Percentiles rank a stretch among this genome's conserved stretches.
Evolutionary conservation across 2,329 filamentous ascomycete genomes (phyloP).

Genomic region (Neofusicoccum cordaticola): DNA sequence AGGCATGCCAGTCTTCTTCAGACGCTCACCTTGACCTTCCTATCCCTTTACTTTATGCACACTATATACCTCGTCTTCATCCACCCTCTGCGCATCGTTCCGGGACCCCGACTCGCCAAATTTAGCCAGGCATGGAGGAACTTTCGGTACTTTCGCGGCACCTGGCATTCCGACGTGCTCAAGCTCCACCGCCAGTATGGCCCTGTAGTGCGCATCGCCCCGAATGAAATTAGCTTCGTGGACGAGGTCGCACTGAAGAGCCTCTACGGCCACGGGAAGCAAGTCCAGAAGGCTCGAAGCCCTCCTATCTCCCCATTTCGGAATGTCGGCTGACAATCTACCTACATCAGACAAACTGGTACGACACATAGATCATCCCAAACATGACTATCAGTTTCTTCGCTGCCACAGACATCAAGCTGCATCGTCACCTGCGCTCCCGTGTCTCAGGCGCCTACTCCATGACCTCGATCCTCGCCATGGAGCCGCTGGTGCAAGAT

Average conservation of each 20-base stretch:
- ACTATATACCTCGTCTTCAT: conserved; percentile 41
- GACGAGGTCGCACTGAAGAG: conserved; percentile 35
- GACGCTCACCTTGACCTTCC: too few relatives aligned
- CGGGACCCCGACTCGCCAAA: conserved; percentile 39
- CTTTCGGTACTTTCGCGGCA: conserved; percentile 14
- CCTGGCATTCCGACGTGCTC: conserved; percentile 31
- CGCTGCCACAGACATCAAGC: background rate
- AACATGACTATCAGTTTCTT: background rate
- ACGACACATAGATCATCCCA: background rate
- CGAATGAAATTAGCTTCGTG: conserved; percentile 44
- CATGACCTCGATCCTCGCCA: background rate
- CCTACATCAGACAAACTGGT: background rate
- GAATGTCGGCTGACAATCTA: too few relatives aligned
- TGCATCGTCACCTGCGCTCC: background rate
- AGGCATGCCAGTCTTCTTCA: too few relatives aligned
- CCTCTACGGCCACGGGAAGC: conserved; percentile 31
- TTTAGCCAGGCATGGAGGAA: conserved; percentile 19
- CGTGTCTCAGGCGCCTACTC: background rate
- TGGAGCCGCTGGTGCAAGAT: background rate
- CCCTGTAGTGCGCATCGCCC: conserved; percentile 41
- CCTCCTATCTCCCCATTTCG: too few relatives aligned
- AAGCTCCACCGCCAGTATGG: conserved; percentile 41
- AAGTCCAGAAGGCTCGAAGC: conserved; percentile 21
- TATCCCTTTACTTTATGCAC: conserved; percentile 7
- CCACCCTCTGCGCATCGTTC: conserved; percentile 43